Percentiles rank a stretch among this genome's conserved stretches.
Evolutionary conservation across 2,329 filamentous ascomycete genomes (phyloP).

Genomic region (Ilyonectria destructans): DNA sequence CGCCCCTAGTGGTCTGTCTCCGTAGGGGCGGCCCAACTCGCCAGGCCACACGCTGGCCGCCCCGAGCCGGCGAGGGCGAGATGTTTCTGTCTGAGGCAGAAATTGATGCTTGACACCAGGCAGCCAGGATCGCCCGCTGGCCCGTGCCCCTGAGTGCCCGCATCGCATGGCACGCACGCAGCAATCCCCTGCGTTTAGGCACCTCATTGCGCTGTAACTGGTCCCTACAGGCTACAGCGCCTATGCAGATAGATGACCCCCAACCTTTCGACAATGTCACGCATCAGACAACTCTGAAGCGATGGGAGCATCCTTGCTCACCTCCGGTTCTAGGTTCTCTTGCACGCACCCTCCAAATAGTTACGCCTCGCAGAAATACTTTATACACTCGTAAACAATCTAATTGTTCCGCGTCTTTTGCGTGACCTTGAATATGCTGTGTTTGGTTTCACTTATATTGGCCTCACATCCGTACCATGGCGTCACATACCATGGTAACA

Average conservation of each 20-base stretch:
- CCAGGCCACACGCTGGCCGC: neutral
- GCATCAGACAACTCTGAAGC: neutral
- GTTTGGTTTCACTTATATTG: neutral
- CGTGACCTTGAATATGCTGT: neutral
- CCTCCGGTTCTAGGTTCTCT: neutral
- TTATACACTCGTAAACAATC: neutral
- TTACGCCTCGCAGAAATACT: no score
- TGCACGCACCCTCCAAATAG: no score
- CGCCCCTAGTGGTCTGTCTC: constrained; percentile 5
- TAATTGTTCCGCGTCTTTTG: neutral
- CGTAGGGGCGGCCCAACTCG: neutral
- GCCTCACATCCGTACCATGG: neutral
- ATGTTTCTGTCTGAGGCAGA: constrained; percentile 52
- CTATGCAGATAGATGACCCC: neutral
- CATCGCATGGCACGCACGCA: neutral
- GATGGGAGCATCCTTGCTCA: neutral
- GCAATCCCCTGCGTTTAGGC: neutral
- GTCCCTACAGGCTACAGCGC: neutral
- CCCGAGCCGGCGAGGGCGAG: constrained; percentile 24
- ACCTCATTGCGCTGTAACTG: neutral
- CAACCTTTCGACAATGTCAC: neutral
- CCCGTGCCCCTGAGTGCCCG: constrained; percentile 19
- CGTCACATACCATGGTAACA: neutral
- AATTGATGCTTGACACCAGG: constrained; percentile 24
- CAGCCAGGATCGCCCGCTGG: constrained; percentile 19